phyloP scores from a whole-genome alignment of 352 stramenopile species.

The Chrysophaeum taylorii region DNA sequence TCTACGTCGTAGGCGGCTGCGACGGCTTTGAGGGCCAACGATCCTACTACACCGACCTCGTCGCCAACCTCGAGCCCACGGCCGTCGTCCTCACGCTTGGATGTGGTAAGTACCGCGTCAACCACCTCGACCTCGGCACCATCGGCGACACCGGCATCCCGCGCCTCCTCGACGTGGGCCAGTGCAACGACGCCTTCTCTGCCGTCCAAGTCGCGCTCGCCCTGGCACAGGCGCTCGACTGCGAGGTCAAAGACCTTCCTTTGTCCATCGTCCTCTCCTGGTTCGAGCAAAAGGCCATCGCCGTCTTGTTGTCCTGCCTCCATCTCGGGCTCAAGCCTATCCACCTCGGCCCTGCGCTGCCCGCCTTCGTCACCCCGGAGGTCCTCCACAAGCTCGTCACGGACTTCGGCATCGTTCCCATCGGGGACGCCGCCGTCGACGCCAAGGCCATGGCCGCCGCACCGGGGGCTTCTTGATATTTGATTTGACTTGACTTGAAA shows the following conservation, averaged over 20 bases:
- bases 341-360: slow-evolving; percentile 46
- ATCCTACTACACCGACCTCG: slow-evolving; percentile 56
- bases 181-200: slow-evolving; percentile 59
- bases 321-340: slow-evolving; percentile 58
- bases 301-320: slow-evolving; percentile 52
- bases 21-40: slow-evolving; percentile 56
- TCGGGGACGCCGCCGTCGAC: too few relatives aligned
- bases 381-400: slow-evolving; percentile 47
- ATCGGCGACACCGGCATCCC: slow-evolving; percentile 49
- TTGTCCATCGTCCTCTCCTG: slow-evolving; percentile 45
- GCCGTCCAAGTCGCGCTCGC: slow-evolving; percentile 52
- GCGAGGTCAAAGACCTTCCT: slow-evolving; percentile 51
- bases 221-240: slow-evolving; percentile 50
- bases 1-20: slow-evolving; percentile 60
- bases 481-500: too few relatives aligned
- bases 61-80: slow-evolving; percentile 42
- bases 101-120: slow-evolving; percentile 51
- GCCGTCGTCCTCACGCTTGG: slow-evolving; percentile 53
- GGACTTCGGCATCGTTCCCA: slow-evolving; percentile 54
- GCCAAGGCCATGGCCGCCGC: too few relatives aligned
- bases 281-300: slow-evolving; percentile 63
- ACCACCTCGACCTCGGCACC: slow-evolving; percentile 34
- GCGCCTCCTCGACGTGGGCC: slow-evolving; percentile 56
- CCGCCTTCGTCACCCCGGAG: slow-evolving; percentile 50
- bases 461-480: too few relatives aligned